Conservation (phyloP, 2,329 filamentous ascomycete genomes). For the Volutella citrinella region DNA sequence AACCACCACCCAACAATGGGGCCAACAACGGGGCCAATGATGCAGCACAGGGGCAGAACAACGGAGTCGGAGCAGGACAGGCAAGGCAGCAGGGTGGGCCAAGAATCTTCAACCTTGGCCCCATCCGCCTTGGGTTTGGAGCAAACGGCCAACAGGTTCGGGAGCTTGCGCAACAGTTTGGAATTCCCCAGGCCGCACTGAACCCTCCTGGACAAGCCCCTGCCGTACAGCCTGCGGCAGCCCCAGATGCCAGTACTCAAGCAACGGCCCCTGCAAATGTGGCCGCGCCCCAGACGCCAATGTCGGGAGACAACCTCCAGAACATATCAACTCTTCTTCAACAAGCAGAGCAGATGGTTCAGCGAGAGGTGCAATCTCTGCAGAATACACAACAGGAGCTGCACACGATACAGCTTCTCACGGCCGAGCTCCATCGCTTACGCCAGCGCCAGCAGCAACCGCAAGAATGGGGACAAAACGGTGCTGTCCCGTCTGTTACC, state of each 20-base stretch:
- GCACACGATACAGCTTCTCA: slow-evolving; percentile 63
- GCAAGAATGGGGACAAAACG: slow-evolving; percentile 25
- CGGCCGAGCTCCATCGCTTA: slow-evolving; percentile 65
- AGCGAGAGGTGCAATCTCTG: slow-evolving; percentile 63
- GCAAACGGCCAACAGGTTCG: slow-evolving; percentile 65
- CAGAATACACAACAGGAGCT: slow-evolving; percentile 66
- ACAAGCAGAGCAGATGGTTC: slow-evolving; percentile 65
- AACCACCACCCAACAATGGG: slow-evolving; percentile 17
- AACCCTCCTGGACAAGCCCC: no score
- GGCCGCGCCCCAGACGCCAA: slow-evolving; percentile 13
- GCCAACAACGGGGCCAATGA: slow-evolving; percentile 14
- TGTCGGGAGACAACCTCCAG: slow-evolving; percentile 31
- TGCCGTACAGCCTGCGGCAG: no score
- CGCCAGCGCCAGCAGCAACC: slow-evolving; percentile 49
- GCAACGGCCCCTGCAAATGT: slow-evolving; percentile 15
- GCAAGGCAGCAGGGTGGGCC: slow-evolving; percentile 38
- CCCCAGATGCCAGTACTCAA: not conserved
- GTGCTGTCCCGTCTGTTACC: slow-evolving; percentile 10
- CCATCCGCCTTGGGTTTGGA: slow-evolving; percentile 73
- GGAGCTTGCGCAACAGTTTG: slow-evolving; percentile 64
- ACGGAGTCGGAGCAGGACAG: slow-evolving; percentile 19
- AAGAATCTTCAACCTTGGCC: slow-evolving; percentile 69
- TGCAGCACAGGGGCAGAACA: slow-evolving; percentile 19
- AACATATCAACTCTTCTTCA: slow-evolving; percentile 59
- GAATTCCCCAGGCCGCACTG: slow-evolving; percentile 34